Conservation (phyloP, 305 asterid species). For the Petunia hybrid region DNA sequence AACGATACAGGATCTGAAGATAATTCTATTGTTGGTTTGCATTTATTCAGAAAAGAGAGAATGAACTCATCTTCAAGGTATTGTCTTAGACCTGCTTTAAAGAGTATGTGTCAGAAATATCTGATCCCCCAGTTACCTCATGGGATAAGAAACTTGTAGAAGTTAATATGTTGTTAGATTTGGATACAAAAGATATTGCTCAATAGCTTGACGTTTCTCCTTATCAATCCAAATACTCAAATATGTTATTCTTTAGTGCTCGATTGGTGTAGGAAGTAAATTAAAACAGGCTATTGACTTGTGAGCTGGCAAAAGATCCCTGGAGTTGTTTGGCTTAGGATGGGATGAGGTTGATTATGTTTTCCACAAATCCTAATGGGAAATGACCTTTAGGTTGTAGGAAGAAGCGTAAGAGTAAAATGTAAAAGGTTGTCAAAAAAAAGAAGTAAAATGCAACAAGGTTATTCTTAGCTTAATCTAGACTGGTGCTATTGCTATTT, state of each 20-base stretch:
- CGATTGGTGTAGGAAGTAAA: background rate
- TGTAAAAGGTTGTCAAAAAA: background rate
- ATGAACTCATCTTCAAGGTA: constrained; percentile 68
- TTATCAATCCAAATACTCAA: background rate
- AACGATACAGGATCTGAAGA: constrained; percentile 52
- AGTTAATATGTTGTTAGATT: background rate
- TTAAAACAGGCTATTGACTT: background rate
- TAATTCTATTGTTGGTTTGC: constrained; percentile 67
- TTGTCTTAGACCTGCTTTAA: constrained; percentile 18
- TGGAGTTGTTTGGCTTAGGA: background rate
- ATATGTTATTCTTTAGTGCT: background rate
- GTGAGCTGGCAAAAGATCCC: background rate
- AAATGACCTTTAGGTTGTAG: background rate
- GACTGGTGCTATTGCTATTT: background rate
- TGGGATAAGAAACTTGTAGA: background rate
- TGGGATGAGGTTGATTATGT: background rate
- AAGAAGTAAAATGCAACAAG: too few relatives aligned
- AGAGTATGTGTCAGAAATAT: background rate
- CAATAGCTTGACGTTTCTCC: background rate
- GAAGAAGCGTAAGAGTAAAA: background rate
- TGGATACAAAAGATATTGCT: background rate
- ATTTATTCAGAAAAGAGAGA: constrained; percentile 62
- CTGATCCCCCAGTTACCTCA: background rate
- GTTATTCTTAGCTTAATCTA: background rate
- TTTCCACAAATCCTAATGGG: background rate